Percentiles rank a stretch among this genome's conserved stretches.
Conservation (phyloP, 768 basidiomycete species). For the Leccinum variicolor region DNA sequence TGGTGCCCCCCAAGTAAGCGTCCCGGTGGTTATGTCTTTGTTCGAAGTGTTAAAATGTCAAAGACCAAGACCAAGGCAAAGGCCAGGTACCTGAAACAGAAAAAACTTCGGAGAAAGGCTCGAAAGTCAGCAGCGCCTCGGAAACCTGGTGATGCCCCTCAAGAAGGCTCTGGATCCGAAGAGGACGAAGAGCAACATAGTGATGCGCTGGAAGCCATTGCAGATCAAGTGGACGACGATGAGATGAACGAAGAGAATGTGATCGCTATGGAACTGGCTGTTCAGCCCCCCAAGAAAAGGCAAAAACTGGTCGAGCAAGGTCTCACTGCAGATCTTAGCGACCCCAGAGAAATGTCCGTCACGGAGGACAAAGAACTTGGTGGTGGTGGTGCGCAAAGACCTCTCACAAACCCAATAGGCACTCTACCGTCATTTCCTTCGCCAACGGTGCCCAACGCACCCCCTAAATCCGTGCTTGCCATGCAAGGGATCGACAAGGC, state of each 20-base stretch:
- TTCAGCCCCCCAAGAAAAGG: slow-evolving; percentile 42
- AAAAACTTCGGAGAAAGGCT: slow-evolving; percentile 62
- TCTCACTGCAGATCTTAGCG: slow-evolving; percentile 16
- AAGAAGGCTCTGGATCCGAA: slow-evolving; percentile 17
- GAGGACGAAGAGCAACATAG: slow-evolving; percentile 22
- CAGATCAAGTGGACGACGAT: slow-evolving; percentile 16
- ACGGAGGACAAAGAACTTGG: neutral
- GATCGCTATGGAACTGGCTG: slow-evolving; percentile 2
- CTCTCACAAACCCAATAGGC: slow-evolving; percentile 21
- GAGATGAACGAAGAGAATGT: slow-evolving; percentile 7
- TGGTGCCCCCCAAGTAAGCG: slow-evolving; percentile 20
- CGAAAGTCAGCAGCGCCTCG: slow-evolving; percentile 32
- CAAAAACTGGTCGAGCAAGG: slow-evolving; percentile 33
- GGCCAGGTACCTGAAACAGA: slow-evolving; percentile 67
- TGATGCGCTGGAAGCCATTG: slow-evolving; percentile 12
- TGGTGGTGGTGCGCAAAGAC: neutral
- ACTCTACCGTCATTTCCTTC: slow-evolving; percentile 67
- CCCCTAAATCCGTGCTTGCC: slow-evolving; percentile 66
- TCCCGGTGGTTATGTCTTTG: neutral
- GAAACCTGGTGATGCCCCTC: slow-evolving; percentile 19
- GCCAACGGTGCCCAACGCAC: slow-evolving; percentile 62
- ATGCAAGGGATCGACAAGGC: slow-evolving; percentile 78
- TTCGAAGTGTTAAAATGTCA: neutral
- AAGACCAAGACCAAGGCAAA: slow-evolving; percentile 72
- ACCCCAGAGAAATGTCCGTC: neutral